A percentile compares a stretch with the other conserved stretches of the same genome.
These are phyloP conservation scores for Candolleomyces aberdarensis DNA, from an alignment of 768 basidiomycete genomes.

Conservation along the genomic window DNA sequence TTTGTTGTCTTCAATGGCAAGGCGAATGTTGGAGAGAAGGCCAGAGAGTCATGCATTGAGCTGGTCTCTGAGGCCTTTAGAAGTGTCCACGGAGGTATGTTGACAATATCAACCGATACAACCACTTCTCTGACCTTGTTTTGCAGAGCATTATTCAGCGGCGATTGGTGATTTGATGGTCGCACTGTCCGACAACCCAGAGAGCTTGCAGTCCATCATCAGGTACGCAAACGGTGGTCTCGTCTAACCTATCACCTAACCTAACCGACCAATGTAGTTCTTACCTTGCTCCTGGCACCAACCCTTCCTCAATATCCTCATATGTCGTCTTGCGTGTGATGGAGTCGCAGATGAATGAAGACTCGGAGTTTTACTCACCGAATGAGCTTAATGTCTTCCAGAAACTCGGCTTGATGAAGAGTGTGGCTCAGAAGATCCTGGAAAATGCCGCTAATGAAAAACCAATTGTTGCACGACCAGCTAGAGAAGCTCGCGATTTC, in stretches of 20 bases:
- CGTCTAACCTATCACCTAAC: background rate
- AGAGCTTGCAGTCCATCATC: slow-evolving; percentile 62
- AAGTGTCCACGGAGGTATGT: slow-evolving; percentile 62
- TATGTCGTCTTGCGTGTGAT: slow-evolving; percentile 59
- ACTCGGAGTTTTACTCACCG: slow-evolving; percentile 27
- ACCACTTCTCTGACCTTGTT: background rate
- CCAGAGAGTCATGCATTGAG: slow-evolving; percentile 69
- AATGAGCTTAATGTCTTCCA: slow-evolving; percentile 57
- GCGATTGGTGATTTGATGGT: slow-evolving; percentile 62
- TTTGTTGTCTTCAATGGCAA: slow-evolving; percentile 69
- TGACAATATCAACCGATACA: background rate
- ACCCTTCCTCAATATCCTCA: slow-evolving; percentile 59
- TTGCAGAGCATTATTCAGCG: slow-evolving; percentile 64
- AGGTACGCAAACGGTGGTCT: slow-evolving; percentile 43
- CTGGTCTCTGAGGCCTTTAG: slow-evolving; percentile 78
- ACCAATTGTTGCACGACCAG: slow-evolving; percentile 71
- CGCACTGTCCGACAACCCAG: slow-evolving; percentile 59
- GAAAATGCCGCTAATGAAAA: slow-evolving; percentile 68
- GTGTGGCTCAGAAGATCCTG: slow-evolving; percentile 69
- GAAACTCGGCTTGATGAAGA: slow-evolving; percentile 54
- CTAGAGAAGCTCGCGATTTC: slow-evolving; percentile 78
- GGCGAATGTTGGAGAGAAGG: slow-evolving; percentile 74
- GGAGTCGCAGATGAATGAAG: slow-evolving; percentile 37
- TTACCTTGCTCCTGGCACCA: slow-evolving; percentile 65
- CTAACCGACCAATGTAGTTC: slow-evolving; percentile 34